Conservation (phyloP, 441 rosid genomes). For the Gossypium davidsonii region DNA sequence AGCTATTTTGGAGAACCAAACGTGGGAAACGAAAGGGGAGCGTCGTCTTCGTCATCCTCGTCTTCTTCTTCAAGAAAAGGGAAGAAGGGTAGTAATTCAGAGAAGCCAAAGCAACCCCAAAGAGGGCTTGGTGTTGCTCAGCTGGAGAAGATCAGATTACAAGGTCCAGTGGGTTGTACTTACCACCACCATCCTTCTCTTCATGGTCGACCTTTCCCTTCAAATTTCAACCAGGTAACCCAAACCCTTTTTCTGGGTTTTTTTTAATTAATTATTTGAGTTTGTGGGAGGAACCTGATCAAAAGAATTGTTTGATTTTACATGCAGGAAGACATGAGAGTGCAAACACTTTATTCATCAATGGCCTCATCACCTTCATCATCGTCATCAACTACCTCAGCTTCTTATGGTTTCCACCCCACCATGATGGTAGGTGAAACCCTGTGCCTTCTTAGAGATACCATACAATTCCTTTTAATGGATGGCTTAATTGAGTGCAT, state of each 20-base stretch:
- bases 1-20: conserved; percentile 71
- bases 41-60: conserved; percentile 25
- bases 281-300: background rate
- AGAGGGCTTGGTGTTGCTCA: conserved; percentile 99
- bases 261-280: background rate
- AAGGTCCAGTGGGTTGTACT: conserved; percentile 53
- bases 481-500: background rate
- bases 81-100: conserved; percentile 61
- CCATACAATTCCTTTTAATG: background rate
- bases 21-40: conserved; percentile 47
- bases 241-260: too few relatives aligned
- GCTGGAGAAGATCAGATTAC: conserved; percentile 85
- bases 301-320: background rate
- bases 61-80: conserved; percentile 50
- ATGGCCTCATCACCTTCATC: conserved; percentile 49
- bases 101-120: conserved; percentile 94
- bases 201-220: conserved; percentile 31
- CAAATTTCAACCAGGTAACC: conserved; percentile 44
- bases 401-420: conserved; percentile 58
- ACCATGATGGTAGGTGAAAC: conserved; percentile 45
- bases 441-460: background rate
- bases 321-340: conserved; percentile 70
- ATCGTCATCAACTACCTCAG: conserved; percentile 41
- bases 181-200: conserved; percentile 42
- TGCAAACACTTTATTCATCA: conserved; percentile 51